Evolutionary conservation across 306 rosid genomes (phyloP), one percentile per base, ranked within the genome.

Genomic region (Inga oerstediana): DNA sequence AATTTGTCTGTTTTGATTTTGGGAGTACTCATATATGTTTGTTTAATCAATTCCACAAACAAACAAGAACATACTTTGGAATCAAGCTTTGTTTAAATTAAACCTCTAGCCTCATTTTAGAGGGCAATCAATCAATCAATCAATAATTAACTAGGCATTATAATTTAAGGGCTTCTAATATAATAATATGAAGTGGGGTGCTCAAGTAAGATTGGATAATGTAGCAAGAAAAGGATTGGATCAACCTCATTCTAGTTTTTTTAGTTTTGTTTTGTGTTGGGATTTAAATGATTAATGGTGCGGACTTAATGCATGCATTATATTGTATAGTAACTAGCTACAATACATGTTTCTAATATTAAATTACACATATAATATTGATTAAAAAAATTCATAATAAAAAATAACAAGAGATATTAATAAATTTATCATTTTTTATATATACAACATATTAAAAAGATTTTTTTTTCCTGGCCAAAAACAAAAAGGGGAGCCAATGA

Each of bases 21-120:
- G 70, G 27, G 65, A 24, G 48, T 56, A 35, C 20, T 51, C 75
- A 20, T 54, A 19, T 20, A 6, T 17, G 43, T 32, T 20, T 35
- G 35, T 44, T 58, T 72, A 75, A 67, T 22, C 15, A 79, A 66
- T 59, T 49, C 82, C 79, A 52, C 74, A 79, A 30, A 30, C 72
- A 19, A 71, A 84, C 83, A 74, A 59, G 65, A 73, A 65, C 45
- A 58, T 82, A 39, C 56, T 76, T 83, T 84, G 76, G 87, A 75
- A 72, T 69, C 66, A 80, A 48, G 5, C 61, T 17, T 68, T 37
- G 1, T 68, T 67, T 12, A 15, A 35, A 34, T n/a, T 78, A 20
- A 27, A 67, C 49, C 41, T 80, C n/a, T 12, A 5, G 34, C 79
- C 12, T 81, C 34, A 10, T 30, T 16, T 16, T 41, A 27, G 72